Percentiles rank a stretch among this genome's conserved stretches.
Conservation (phyloP, 2,329 filamentous ascomycete species). For the Botrytis cinerea region DNA sequence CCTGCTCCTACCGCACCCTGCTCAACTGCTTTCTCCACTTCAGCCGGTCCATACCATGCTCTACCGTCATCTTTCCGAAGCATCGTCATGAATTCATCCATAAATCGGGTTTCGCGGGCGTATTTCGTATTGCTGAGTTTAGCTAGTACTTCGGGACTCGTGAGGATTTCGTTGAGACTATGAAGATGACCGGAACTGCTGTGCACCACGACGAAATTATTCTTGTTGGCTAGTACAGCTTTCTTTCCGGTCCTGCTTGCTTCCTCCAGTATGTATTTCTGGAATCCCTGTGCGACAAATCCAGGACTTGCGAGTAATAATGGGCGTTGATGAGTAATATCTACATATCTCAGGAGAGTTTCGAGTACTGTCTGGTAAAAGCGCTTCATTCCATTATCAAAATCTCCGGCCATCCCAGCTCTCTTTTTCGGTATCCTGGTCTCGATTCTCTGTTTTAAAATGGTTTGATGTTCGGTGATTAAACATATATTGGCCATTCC, state of each 20-base stretch:
- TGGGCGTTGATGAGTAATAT: slow-evolving; percentile 69
- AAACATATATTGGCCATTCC: slow-evolving; percentile 80
- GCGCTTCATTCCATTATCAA: slow-evolving; percentile 68
- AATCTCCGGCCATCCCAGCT: slow-evolving; percentile 59
- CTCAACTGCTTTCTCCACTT: slow-evolving; percentile 79
- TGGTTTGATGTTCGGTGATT: slow-evolving; percentile 77
- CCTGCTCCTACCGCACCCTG: slow-evolving; percentile 87
- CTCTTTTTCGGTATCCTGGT: slow-evolving; percentile 68
- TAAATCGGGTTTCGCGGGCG: slow-evolving; percentile 75
- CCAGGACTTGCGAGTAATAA: slow-evolving; percentile 86
- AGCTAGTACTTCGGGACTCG: slow-evolving; percentile 73
- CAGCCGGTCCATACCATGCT: slow-evolving; percentile 85
- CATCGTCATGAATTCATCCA: slow-evolving; percentile 80
- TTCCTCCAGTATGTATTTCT: slow-evolving; percentile 70
- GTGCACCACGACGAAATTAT: slow-evolving; percentile 73
- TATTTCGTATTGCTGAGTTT: slow-evolving; percentile 87
- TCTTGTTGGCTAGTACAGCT: slow-evolving; percentile 62
- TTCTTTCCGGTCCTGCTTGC: slow-evolving; percentile 64
- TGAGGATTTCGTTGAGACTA: slow-evolving; percentile 82
- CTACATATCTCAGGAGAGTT: slow-evolving; percentile 75
- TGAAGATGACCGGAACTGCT: slow-evolving; percentile 84
- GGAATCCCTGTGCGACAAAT: slow-evolving; percentile 80
- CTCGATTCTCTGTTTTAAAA: slow-evolving; percentile 71
- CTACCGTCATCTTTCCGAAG: slow-evolving; percentile 82
- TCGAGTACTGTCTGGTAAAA: slow-evolving; percentile 80